phyloP scores from a whole-genome alignment of 306 rosid species.

The Carpinus viminea region DNA sequence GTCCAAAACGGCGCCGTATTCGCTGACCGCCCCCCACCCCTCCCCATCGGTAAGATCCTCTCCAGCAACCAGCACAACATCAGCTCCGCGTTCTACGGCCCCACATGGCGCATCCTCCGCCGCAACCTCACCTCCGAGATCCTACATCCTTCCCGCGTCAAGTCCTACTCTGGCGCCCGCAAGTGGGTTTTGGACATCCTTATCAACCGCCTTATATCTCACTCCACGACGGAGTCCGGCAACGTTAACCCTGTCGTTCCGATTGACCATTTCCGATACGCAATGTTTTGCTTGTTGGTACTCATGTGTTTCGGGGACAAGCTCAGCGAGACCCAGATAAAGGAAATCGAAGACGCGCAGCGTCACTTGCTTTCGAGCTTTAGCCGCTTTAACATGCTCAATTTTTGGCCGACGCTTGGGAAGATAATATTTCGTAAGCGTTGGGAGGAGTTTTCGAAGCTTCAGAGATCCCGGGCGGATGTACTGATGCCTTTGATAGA shows the following conservation, averaged over 20 bases:
- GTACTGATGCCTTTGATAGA: conserved; percentile 34
- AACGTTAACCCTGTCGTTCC: background rate
- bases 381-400: background rate
- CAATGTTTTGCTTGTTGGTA: conserved; percentile 9
- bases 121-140: conserved; percentile 7
- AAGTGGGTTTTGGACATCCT: conserved; percentile 14
- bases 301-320: conserved; percentile 14
- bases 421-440: conserved; percentile 22
- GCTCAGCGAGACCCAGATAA: background rate
- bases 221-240: background rate
- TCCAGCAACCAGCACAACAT: background rate
- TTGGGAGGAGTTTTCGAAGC: background rate
- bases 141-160: conserved; percentile 11
- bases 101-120: conserved; percentile 9
- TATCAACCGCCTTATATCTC: background rate
- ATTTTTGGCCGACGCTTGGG: conserved; percentile 26
- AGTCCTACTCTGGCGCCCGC: conserved; percentile 2
- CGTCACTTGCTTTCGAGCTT: conserved; percentile 1
- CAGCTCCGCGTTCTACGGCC: background rate
- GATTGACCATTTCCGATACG: conserved; percentile 2
- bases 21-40: background rate
- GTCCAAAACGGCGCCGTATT: conserved; percentile 9
- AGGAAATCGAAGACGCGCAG: background rate
- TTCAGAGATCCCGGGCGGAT: background rate
- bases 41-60: background rate